phyloP scores from a whole-genome alignment of 2,329 filamentous ascomycete species.

The Fusarium paranaense region DNA sequence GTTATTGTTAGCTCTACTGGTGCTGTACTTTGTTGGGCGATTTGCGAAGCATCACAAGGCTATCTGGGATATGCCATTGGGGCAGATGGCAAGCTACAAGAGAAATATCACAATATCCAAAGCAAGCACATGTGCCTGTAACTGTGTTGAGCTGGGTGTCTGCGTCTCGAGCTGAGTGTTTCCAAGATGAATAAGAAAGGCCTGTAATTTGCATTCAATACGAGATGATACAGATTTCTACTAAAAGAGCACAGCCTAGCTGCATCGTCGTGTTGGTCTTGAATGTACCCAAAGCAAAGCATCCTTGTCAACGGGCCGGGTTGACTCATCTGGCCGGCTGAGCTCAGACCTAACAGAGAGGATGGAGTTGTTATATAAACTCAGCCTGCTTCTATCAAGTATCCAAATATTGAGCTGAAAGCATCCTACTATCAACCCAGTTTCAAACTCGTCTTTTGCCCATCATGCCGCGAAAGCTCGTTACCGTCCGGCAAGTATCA shows the following conservation, averaged over 20 bases:
- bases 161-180: not conserved
- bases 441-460: not conserved
- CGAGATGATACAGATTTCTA: not conserved
- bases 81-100: slow-evolving; percentile 19
- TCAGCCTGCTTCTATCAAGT: not conserved
- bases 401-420: too few species aligned
- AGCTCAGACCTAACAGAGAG: not conserved
- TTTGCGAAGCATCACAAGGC: not conserved
- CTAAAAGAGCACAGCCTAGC: not conserved
- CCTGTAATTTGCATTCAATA: not conserved
- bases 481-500: slow-evolving; percentile 35
- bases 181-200: not conserved
- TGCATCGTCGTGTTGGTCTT: not conserved
- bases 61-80: slow-evolving; percentile 7
- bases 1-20: not conserved
- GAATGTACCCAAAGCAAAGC: not conserved
- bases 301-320: not conserved
- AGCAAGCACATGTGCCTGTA: not conserved
- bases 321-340: slow-evolving; percentile 27
- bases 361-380: not conserved
- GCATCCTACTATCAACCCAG: not conserved
- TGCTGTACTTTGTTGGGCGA: not conserved
- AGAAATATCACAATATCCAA: slow-evolving; percentile 29
- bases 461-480: slow-evolving; percentile 38
- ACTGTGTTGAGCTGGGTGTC: not conserved